Evolutionary conservation across 2,329 filamentous ascomycete genomes (phyloP), one percentile per base, ranked within the genome.

Genomic region (Chrysoporthe cubensis): DNA sequence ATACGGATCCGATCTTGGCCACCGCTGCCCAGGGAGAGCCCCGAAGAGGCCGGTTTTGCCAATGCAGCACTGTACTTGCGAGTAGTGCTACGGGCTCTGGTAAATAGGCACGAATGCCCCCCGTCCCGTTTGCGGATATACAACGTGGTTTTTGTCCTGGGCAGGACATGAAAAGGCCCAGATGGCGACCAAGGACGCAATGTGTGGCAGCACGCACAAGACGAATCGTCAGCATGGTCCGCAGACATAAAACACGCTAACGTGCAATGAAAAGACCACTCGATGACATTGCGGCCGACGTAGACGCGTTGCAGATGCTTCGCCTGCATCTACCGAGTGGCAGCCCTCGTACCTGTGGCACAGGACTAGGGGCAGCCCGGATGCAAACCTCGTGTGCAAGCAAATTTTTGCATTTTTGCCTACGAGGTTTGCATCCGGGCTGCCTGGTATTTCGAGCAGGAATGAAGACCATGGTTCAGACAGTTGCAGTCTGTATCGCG

Each of bases 141-240:
- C 8, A 2, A 40, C 32, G 65, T 50, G 13, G 11, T 11, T 11
- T 40, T 69, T 44, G 72, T 74, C 72, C 72, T 72, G 67, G 71
- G 72, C 71, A 74, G 59, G 72, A 73, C 73, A 46, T 46, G 40
- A 72, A 73, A 74, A 72, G 71, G 71, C 70, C 71, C 67, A 26
- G 6, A 8, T n/a, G 21, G 42, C 46, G 32, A n/a, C 13, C 16
- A 21, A 56, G 9, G 13, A 34, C 46, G 6, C 8, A 7, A 34
- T 6, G 13, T 34, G 21, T 54, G 2, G 46, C 9, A 21, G 18
- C n/a, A 50, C 7, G 21, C 46, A 50, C 3, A 9, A n/a, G 1
- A 13, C 50, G 4, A 16, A 54, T 21, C 50, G 50, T 26, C 9
- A 26, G 13, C 11, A 26, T 16, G 48, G n/a, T 13, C 26, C 26